Percentiles rank a stretch among this genome's conserved stretches.
Evolutionary conservation across 176 grass and related monocot genomes (phyloP).

Genomic region (Pontederia crassipes): DNA sequence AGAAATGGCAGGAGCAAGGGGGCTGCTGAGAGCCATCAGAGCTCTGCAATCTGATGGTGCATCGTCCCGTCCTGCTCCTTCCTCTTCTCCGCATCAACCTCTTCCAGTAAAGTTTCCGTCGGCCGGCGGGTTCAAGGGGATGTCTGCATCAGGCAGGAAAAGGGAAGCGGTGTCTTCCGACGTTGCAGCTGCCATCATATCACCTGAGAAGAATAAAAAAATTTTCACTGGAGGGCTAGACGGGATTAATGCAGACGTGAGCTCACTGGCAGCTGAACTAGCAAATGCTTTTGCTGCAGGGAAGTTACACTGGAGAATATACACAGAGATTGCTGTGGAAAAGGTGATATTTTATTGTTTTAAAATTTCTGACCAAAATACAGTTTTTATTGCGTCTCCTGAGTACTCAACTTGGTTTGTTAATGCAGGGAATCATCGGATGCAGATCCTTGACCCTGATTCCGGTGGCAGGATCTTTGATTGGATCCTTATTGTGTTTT

Average conservation of each 20-base stretch:
- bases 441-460: conserved; percentile 64
- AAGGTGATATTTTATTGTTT: neutral
- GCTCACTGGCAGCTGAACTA: neutral
- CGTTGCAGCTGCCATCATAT: neutral
- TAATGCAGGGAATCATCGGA: conserved; percentile 33
- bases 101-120: neutral
- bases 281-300: neutral
- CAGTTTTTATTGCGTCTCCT: no score
- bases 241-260: neutral
- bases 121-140: neutral
- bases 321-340: neutral
- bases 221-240: neutral
- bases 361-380: neutral
- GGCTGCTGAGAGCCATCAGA: conserved; percentile 1
- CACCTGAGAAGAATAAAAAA: conserved; percentile 1
- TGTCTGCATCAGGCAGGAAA: neutral
- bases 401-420: neutral
- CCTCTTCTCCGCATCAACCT: neutral
- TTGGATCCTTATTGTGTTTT: conserved; percentile 76
- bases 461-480: conserved; percentile 64
- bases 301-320: neutral
- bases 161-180: conserved; percentile 2
- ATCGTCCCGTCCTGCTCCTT: neutral
- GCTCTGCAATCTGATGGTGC: conserved; percentile 5
- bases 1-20: neutral